phyloP scores from a whole-genome alignment of 2,329 filamentous ascomycete genomes.

The Claviceps monticola region DNA sequence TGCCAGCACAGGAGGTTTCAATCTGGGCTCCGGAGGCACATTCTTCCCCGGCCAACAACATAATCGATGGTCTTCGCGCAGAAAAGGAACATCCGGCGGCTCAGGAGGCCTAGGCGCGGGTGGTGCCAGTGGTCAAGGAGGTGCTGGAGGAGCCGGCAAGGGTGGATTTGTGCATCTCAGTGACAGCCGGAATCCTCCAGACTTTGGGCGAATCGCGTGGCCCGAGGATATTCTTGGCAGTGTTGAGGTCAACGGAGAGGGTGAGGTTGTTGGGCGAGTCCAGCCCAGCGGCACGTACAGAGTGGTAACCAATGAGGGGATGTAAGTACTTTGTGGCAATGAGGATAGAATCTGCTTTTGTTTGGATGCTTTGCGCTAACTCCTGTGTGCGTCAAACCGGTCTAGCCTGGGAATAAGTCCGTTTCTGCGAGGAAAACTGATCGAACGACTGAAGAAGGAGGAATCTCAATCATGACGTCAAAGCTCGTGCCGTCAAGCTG shows the following conservation, averaged over 20 bases:
- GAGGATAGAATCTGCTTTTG: not conserved
- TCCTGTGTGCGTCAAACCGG: not conserved
- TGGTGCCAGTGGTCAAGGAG: constrained; percentile 46
- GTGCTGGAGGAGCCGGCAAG: constrained; percentile 42
- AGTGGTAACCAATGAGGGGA: constrained; percentile 50
- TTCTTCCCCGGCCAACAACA: constrained; percentile 32
- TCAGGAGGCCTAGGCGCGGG: constrained; percentile 33
- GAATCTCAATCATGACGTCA: constrained; percentile 11
- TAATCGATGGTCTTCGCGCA: constrained; percentile 17
- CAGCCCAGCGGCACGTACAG: constrained; percentile 50
- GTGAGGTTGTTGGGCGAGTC: constrained; percentile 43
- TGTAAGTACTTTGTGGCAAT: constrained; percentile 33
- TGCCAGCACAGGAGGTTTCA: constrained; percentile 41
- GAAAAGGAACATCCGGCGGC: constrained; percentile 25
- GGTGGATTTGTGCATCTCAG: constrained; percentile 54
- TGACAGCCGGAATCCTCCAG: constrained; percentile 48
- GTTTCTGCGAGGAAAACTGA: constrained; percentile 39
- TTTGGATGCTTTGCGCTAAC: constrained; percentile 10
- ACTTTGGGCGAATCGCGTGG: constrained; percentile 54
- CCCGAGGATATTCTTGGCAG: constrained; percentile 59
- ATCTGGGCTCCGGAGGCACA: constrained; percentile 36
- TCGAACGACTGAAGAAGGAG: constrained; percentile 38
- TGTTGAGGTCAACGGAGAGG: constrained; percentile 45
- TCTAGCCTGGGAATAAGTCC: constrained; percentile 19
- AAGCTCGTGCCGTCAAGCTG: not conserved